Evolutionary conservation across 2,329 filamentous ascomycete genomes (phyloP).

Genomic region (Tolypocladium album): DNA sequence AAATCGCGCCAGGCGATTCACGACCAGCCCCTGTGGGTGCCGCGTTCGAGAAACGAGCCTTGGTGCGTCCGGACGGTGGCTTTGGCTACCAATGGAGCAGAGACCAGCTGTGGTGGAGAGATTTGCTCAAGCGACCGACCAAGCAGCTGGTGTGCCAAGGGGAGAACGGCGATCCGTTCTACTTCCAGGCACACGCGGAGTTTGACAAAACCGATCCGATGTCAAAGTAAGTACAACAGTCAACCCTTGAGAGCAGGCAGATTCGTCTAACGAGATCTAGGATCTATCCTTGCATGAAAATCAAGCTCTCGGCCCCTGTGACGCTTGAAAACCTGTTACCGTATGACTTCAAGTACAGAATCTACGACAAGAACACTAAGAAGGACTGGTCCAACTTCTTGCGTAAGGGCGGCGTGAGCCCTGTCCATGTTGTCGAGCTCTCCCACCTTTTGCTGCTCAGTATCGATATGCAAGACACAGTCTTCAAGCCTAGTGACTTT

Average conservation of each 20-base stretch:
- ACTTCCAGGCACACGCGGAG: conserved; percentile 86
- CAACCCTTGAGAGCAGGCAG: neutral
- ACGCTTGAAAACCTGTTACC: conserved; percentile 91
- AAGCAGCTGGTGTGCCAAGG: conserved; percentile 82
- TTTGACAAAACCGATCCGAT: conserved; percentile 79
- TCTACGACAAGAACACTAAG: conserved; percentile 97
- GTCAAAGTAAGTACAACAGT: conserved; percentile 43
- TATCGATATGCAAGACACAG: conserved; percentile 92
- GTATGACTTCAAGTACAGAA: conserved; percentile 98
- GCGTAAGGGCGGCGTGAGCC: conserved; percentile 90
- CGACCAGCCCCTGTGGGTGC: conserved; percentile 87
- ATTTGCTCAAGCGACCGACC: conserved; percentile 74
- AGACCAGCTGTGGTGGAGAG: conserved; percentile 85
- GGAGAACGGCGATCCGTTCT: conserved; percentile 82
- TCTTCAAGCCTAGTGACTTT: conserved; percentile 92
- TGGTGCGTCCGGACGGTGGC: conserved; percentile 85
- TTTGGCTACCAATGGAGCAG: conserved; percentile 95
- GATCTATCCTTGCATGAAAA: conserved; percentile 86
- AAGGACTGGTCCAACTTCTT: conserved; percentile 99
- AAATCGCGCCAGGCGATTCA: conserved; percentile 84
- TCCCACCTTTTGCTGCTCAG: conserved; percentile 89
- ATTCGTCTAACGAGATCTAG: conserved; percentile 22
- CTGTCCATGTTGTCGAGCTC: conserved; percentile 92
- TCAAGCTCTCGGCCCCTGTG: conserved; percentile 84
- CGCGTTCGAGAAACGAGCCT: conserved; percentile 76